Percentiles rank a stretch among this genome's conserved stretches.
phyloP scores from a whole-genome alignment of 768 basidiomycete genomes.

The Filobasidium floriforme region DNA sequence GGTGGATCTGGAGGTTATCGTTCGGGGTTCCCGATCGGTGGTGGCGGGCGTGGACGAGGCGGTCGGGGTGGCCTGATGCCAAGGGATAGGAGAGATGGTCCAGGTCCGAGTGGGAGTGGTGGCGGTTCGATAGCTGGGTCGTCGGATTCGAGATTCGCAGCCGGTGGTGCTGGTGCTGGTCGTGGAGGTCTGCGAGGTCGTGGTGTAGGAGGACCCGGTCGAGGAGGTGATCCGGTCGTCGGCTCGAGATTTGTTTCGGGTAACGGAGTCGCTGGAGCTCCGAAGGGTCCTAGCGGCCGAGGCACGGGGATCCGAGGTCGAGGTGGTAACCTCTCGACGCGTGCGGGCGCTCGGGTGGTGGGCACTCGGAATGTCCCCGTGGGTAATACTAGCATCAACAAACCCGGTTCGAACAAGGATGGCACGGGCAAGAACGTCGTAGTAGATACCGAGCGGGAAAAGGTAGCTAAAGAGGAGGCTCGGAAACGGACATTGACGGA shows the following conservation, averaged over 20 bases:
- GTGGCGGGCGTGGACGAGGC: constrained; percentile 20
- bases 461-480: constrained; percentile 35
- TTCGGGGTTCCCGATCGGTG: constrained; percentile 17
- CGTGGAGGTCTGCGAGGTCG: constrained; percentile 10
- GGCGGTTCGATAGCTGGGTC: constrained; percentile 12
- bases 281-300: constrained; percentile 10
- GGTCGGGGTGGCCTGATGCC: background rate
- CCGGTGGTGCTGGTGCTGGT: background rate
- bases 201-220: constrained; percentile 2
- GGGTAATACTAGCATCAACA: background rate
- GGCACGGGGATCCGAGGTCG: constrained; percentile 1
- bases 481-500: constrained; percentile 88
- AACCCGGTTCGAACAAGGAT: background rate
- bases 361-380: background rate
- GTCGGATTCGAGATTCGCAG: constrained; percentile 4
- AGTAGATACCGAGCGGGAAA: constrained; percentile 26
- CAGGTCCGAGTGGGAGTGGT: background rate
- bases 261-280: constrained; percentile 2
- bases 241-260: background rate
- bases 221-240: constrained; percentile 2
- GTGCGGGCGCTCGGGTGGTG: background rate
- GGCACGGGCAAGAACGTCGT: constrained; percentile 13
- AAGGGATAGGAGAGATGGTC: background rate
- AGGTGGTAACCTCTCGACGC: background rate
- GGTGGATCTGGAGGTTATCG: constrained; percentile 14